Evolutionary conservation across 2,329 filamentous ascomycete genomes (phyloP).

Genomic region (Ceratocystis albifundus): DNA sequence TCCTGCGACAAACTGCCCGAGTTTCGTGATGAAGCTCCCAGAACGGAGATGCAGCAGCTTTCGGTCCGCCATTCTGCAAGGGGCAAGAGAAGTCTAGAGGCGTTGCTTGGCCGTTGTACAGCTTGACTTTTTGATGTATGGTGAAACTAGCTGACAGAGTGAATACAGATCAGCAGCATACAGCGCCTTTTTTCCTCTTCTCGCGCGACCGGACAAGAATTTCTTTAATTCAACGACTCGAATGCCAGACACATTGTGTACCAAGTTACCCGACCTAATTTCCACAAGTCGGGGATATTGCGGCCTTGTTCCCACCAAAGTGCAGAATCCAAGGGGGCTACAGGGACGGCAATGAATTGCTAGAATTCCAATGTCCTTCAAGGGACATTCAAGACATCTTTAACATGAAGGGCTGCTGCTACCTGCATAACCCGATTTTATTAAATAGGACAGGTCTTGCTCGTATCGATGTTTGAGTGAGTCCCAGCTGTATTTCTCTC

Average conservation of each 20-base stretch:
- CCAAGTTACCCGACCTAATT: slow-evolving; percentile 11
- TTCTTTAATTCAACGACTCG: not conserved
- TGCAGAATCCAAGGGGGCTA: not conserved
- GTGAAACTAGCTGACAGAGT: not conserved
- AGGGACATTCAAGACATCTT: not conserved
- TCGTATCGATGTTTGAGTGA: not conserved
- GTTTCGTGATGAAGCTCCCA: not conserved
- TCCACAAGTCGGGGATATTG: slow-evolving; percentile 3
- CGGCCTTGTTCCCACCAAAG: not conserved
- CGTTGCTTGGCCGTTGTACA: not conserved
- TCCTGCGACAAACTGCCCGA: not conserved
- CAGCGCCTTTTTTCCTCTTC: not conserved
- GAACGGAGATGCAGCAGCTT: too few species aligned
- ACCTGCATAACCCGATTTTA: not conserved
- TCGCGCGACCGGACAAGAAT: not conserved
- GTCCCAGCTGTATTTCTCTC: not conserved
- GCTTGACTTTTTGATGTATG: not conserved
- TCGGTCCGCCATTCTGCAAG: not conserved
- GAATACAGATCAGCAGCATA: not conserved
- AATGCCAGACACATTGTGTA: slow-evolving; percentile 4
- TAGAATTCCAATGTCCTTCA: not conserved
- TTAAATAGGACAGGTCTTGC: slow-evolving; percentile 6
- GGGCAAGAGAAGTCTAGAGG: not conserved
- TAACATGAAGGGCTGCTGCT: not conserved
- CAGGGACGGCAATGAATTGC: not conserved